Conservation (phyloP, 1,139 yeast genomes). For the Diutina catenulata region DNA sequence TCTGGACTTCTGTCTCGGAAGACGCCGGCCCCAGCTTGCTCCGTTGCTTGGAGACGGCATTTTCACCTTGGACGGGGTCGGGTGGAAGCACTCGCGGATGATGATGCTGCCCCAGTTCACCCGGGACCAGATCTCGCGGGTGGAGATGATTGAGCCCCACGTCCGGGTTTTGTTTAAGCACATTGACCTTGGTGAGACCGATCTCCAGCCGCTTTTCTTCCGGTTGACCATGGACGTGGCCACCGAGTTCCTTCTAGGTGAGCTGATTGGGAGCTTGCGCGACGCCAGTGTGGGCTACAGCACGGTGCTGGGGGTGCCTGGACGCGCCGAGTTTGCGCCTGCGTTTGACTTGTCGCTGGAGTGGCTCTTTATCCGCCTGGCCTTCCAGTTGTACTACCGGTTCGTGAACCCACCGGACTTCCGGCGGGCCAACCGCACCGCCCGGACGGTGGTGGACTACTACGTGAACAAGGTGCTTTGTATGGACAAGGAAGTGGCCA, state of each 20-base stretch:
- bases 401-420: background rate
- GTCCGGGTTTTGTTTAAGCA: slow-evolving; percentile 7
- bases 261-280: background rate
- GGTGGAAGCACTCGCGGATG: slow-evolving; percentile 11
- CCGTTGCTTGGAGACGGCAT: slow-evolving; percentile 10
- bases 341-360: background rate
- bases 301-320: background rate
- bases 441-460: background rate
- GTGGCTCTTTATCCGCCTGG: background rate
- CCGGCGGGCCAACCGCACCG: background rate
- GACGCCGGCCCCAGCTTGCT: slow-evolving; percentile 8
- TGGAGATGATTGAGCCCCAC: slow-evolving; percentile 9
- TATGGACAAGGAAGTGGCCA: slow-evolving; percentile 9
- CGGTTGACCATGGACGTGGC: background rate
- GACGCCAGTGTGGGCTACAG: slow-evolving; percentile 2
- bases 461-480: background rate
- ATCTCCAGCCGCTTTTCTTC: background rate
- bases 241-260: background rate
- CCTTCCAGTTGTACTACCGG: background rate
- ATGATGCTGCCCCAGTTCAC: slow-evolving; percentile 10
- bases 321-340: slow-evolving; percentile 2
- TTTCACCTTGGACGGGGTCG: slow-evolving; percentile 9
- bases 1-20: slow-evolving; percentile 9
- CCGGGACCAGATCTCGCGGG: slow-evolving; percentile 9
- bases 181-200: background rate